These are phyloP conservation scores for Monosporascus ibericus DNA, from an alignment of 2,329 filamentous ascomycete species.

Conservation along the genomic window DNA sequence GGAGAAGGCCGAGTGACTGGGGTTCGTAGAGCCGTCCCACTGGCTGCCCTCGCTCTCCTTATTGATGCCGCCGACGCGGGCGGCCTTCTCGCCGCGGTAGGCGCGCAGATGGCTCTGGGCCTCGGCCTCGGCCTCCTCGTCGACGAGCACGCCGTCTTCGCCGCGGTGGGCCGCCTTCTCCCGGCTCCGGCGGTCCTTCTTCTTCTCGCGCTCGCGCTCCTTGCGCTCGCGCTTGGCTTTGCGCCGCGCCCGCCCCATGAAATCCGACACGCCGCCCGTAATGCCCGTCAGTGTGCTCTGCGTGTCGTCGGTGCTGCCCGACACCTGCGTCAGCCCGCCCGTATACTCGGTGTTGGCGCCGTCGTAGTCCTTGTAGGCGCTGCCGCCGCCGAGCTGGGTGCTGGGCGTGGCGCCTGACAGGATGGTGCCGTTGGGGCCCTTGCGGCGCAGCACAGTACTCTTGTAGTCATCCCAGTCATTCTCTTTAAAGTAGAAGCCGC, in stretches of 20 bases:
- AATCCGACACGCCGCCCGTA: slow-evolving; percentile 51
- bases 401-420: slow-evolving; percentile 75
- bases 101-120: slow-evolving; percentile 66
- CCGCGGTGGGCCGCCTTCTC: slow-evolving; percentile 34
- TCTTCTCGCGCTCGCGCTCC: slow-evolving; percentile 40
- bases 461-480: slow-evolving; percentile 99
- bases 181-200: slow-evolving; percentile 26
- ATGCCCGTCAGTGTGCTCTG: slow-evolving; percentile 48
- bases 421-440: slow-evolving; percentile 82
- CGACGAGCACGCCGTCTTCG: slow-evolving; percentile 57
- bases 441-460: slow-evolving; percentile 81
- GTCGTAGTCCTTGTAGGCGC: slow-evolving; percentile 70
- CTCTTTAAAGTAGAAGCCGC: slow-evolving; percentile 80
- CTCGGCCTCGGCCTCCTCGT: slow-evolving; percentile 57
- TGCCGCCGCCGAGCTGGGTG: slow-evolving; percentile 82
- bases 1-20: slow-evolving; percentile 56
- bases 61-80: slow-evolving; percentile 85
- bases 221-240: slow-evolving; percentile 49
- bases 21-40: slow-evolving; percentile 69
- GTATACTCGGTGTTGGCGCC: slow-evolving; percentile 31
- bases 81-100: slow-evolving; percentile 82
- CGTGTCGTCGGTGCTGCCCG: slow-evolving; percentile 37
- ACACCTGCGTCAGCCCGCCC: slow-evolving; percentile 26
- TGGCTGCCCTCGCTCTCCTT: slow-evolving; percentile 69
- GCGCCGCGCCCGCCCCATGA: slow-evolving; percentile 49